Evolutionary conservation across 2,329 filamentous ascomycete genomes (phyloP), one percentile per base, ranked within the genome.

Genomic region (Coniochaeta hoffmannii): DNA sequence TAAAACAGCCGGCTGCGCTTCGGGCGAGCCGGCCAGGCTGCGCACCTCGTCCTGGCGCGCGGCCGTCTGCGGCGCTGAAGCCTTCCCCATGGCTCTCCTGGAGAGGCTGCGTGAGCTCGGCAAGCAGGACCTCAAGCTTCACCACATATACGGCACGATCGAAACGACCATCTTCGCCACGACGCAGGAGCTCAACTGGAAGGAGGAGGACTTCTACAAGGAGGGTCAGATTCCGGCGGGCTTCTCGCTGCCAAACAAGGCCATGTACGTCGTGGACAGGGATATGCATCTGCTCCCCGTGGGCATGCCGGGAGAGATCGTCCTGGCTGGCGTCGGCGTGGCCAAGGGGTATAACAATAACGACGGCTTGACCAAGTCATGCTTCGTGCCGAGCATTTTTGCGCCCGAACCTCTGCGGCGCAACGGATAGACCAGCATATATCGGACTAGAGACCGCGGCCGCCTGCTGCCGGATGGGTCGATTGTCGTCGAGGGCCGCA

Each of bases 221-320:
- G n/a, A n/a, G n/a, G n/a, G n/a, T n/a, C n/a, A n/a, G 30, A 32
- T 32, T 12, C 30, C 30, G 30, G 30, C 30, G 7, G 22, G 24
- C 9, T 26, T 52, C n/a, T 50, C 68, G 2, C 35, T 73, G 5
- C 67, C 69, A 1, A 75, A 74, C 58, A 70, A 69, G 49, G 54
- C 58, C 0, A 53, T 68, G 24, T 74, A 71, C 56, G 66, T 78
- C 34, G 24, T 77, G 0, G 73, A 75, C 55, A 53, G 65, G 5
- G 30, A 71, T 1, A 59, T 64, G 15, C 38, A 66, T 12, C 61
- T 67, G 0, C 58, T 73, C 7, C 72, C 75, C 1, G 50, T 66
- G 5, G 74, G 74, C 0, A 56, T 72, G 1, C 59, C 67, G 0
- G 76, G 76, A 1, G 73, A 77, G 59, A 66, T 78, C 11, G 66